A percentile compares a stretch with the other conserved stretches of the same genome.
phyloP scores from a whole-genome alignment of 1,284 basidiomycete species.

The Ceratobasidium sp. region DNA sequence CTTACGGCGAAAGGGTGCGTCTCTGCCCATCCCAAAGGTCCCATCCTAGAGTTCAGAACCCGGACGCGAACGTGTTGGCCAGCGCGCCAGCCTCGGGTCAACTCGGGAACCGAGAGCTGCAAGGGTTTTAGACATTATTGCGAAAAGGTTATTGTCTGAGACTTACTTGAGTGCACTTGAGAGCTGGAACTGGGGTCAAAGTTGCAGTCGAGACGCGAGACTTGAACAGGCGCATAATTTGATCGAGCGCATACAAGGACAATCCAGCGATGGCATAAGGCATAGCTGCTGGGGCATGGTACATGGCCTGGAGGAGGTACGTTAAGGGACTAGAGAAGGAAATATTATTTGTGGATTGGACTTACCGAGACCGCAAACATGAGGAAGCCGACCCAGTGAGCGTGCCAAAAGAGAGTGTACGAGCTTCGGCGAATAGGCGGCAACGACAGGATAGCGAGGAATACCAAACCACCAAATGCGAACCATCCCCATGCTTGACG shows the following conservation, averaged over 20 bases:
- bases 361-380: slow-evolving; percentile 38
- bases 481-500: slow-evolving; percentile 36
- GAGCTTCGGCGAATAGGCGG: slow-evolving; percentile 34
- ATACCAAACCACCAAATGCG: slow-evolving; percentile 39
- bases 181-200: slow-evolving; percentile 37
- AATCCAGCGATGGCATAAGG: slow-evolving; percentile 35
- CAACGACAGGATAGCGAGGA: slow-evolving; percentile 38
- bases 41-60: slow-evolving; percentile 36
- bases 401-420: slow-evolving; percentile 39
- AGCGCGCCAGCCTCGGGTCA: slow-evolving; percentile 41
- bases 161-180: slow-evolving; percentile 34
- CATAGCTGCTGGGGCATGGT: slow-evolving; percentile 39
- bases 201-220: slow-evolving; percentile 35
- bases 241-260: slow-evolving; percentile 39
- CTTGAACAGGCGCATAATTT: slow-evolving; percentile 34
- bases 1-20: slow-evolving; percentile 41
- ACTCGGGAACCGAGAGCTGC: slow-evolving; percentile 34
- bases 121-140: not conserved
- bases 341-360: not conserved
- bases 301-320: slow-evolving; percentile 26
- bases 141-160: not conserved
- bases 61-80: slow-evolving; percentile 42
- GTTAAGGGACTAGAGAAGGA: not conserved
- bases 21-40: slow-evolving; percentile 22
- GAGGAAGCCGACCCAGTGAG: slow-evolving; percentile 40